Percentiles rank a stretch among this genome's conserved stretches.
These are phyloP conservation scores for Hamamelis virginiana DNA, from an alignment of 164 flowering plant genomes.

Conservation along the genomic window DNA sequence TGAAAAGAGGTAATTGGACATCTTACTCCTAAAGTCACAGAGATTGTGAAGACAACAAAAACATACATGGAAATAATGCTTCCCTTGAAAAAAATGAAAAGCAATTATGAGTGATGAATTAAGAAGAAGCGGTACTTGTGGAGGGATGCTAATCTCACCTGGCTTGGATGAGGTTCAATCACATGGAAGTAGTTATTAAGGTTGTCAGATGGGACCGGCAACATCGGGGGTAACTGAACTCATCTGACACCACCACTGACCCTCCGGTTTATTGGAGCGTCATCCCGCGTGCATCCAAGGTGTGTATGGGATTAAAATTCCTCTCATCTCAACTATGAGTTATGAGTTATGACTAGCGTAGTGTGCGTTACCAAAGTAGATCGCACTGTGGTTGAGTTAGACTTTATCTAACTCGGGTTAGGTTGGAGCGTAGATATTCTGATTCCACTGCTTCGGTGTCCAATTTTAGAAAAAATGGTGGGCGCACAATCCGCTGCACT, in stretches of 20 bases:
- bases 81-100: too few relatives aligned
- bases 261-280: not conserved
- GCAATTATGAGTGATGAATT: too few relatives aligned
- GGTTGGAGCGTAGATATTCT: slow-evolving; percentile 22
- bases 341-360: too few relatives aligned
- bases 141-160: too few relatives aligned
- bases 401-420: slow-evolving; percentile 11
- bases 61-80: too few relatives aligned
- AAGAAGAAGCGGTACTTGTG: too few relatives aligned
- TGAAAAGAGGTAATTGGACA: too few relatives aligned
- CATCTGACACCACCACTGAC: not conserved
- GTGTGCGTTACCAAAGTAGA: not conserved
- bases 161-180: not conserved
- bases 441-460: slow-evolving; percentile 14
- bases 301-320: too few relatives aligned
- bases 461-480: not conserved
- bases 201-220: slow-evolving; percentile 24
- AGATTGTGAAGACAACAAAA: too few relatives aligned
- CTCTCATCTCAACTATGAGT: too few relatives aligned
- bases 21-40: too few relatives aligned
- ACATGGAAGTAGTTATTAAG: slow-evolving; percentile 26
- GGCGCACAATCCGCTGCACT: too few relatives aligned
- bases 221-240: slow-evolving; percentile 13
- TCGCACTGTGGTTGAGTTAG: slow-evolving; percentile 15
- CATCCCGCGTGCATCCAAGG: not conserved